These are phyloP conservation scores for Aspergillus sojae DNA, from an alignment of 2,329 filamentous ascomycete genomes.

Conservation along the genomic window DNA sequence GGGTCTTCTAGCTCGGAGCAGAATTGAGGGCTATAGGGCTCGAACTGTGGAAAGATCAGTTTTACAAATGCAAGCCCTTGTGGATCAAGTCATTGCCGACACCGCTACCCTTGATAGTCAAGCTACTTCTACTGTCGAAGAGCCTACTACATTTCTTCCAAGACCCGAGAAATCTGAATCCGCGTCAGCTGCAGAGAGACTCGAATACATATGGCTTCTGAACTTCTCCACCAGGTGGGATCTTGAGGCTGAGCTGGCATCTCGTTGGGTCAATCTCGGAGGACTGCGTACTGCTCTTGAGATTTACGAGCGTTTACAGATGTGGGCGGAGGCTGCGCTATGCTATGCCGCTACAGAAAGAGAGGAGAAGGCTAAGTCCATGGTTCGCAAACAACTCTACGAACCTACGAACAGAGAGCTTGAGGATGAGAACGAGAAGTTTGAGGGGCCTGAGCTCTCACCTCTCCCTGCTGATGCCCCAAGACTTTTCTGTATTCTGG, in stretches of 20 bases:
- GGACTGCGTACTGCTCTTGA: slow-evolving; percentile 88
- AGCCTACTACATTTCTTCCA: slow-evolving; percentile 79
- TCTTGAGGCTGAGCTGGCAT: slow-evolving; percentile 87
- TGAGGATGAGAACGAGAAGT: slow-evolving; percentile 56
- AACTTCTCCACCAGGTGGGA: slow-evolving; percentile 89
- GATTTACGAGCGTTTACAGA: slow-evolving; percentile 88
- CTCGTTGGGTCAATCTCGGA: slow-evolving; percentile 87
- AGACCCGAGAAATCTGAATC: slow-evolving; percentile 74
- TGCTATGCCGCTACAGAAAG: slow-evolving; percentile 79
- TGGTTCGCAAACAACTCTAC: slow-evolving; percentile 80
- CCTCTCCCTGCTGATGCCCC: slow-evolving; percentile 81
- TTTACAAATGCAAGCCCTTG: slow-evolving; percentile 89
- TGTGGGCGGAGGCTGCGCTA: slow-evolving; percentile 93
- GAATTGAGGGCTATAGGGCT: slow-evolving; percentile 85
- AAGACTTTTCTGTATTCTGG: slow-evolving; percentile 87
- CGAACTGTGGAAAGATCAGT: slow-evolving; percentile 87
- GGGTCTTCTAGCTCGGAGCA: slow-evolving; percentile 81
- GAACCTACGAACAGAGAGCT: slow-evolving; percentile 55
- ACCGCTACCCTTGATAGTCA: slow-evolving; percentile 58
- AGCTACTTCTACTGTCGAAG: slow-evolving; percentile 36
- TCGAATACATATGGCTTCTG: slow-evolving; percentile 82
- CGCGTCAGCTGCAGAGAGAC: slow-evolving; percentile 70
- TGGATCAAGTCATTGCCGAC: slow-evolving; percentile 92
- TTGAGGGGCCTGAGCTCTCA: slow-evolving; percentile 70
- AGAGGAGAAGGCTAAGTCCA: slow-evolving; percentile 78